Evolutionary conservation across 2,329 filamentous ascomycete species (phyloP).

Genomic region (Fonsecaea pedrosoi): DNA sequence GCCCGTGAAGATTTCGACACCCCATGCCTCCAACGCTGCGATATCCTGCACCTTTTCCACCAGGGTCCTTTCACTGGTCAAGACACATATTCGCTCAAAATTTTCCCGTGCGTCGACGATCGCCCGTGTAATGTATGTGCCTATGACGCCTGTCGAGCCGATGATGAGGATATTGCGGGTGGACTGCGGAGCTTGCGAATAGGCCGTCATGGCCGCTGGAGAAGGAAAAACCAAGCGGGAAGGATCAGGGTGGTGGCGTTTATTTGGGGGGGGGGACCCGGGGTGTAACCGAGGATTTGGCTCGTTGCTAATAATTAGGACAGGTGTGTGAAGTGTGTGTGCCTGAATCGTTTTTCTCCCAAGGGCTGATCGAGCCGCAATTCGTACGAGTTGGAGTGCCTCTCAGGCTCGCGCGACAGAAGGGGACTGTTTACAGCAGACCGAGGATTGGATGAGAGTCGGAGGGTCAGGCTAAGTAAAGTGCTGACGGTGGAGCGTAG

Average conservation of each 20-base stretch:
- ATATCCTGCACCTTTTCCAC: conserved; percentile 59
- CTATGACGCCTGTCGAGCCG: conserved; percentile 61
- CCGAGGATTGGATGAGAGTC: conserved; percentile 13
- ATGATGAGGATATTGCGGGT: conserved; percentile 58
- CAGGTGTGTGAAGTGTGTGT: neutral
- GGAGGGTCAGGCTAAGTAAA: conserved; percentile 19
- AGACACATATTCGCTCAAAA: conserved; percentile 62
- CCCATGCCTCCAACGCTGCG: conserved; percentile 53
- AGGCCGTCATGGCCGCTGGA: conserved; percentile 33
- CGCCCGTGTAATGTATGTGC: conserved; percentile 58
- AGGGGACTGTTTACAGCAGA: neutral
- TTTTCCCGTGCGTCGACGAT: conserved; percentile 53
- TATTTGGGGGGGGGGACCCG: neutral
- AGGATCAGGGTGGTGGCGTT: conserved; percentile 19
- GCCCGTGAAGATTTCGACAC: conserved; percentile 63
- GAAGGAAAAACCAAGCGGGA: conserved; percentile 1
- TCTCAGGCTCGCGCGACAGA: neutral
- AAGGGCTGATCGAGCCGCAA: neutral
- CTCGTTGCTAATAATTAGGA: neutral
- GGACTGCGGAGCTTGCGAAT: conserved; percentile 20
- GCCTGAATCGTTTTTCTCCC: neutral
- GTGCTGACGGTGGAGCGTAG: conserved; percentile 34
- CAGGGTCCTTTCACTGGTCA: conserved; percentile 62
- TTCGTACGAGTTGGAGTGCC: neutral
- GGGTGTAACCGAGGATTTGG: conserved; percentile 1